Conservation (phyloP, 805 yeast genomes). For the Ogataea ramenticola region DNA sequence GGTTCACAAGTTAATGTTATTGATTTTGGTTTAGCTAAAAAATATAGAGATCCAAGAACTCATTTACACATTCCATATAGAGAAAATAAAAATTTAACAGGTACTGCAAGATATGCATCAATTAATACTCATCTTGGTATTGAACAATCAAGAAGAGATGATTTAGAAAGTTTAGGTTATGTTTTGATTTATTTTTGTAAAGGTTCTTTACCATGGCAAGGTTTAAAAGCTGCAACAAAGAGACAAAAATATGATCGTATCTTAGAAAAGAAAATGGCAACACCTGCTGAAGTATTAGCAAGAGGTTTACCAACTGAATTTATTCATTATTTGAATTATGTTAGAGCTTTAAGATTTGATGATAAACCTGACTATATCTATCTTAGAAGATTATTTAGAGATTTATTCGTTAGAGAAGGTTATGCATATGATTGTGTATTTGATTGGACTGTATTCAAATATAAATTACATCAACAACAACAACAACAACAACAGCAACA, state of each 20-base stretch:
- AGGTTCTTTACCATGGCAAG: slow-evolving; percentile 98
- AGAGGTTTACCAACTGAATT: slow-evolving; percentile 91
- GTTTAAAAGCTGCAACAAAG: slow-evolving; percentile 92
- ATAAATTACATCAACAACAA: slow-evolving; percentile 49
- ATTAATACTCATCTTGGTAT: slow-evolving; percentile 95
- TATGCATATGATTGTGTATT: slow-evolving; percentile 90
- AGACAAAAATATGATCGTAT: slow-evolving; percentile 96
- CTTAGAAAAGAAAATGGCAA: slow-evolving; percentile 89
- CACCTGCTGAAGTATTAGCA: slow-evolving; percentile 79
- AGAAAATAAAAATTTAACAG: slow-evolving; percentile 93
- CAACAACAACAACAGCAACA: slow-evolving; percentile 30
- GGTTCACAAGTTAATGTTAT: slow-evolving; percentile 94
- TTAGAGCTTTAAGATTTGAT: slow-evolving; percentile 85
- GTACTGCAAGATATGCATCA: slow-evolving; percentile 95
- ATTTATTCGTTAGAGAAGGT: slow-evolving; percentile 78
- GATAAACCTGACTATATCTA: slow-evolving; percentile 94
- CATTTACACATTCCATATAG: slow-evolving; percentile 93
- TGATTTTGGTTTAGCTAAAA: slow-evolving; percentile 91
- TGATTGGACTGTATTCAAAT: slow-evolving; percentile 92
- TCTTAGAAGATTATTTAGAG: slow-evolving; percentile 83
- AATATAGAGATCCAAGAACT: slow-evolving; percentile 89
- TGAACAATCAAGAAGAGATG: slow-evolving; percentile 96
- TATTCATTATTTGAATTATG: slow-evolving; percentile 78
- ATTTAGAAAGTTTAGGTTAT: slow-evolving; percentile 89
- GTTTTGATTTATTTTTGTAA: slow-evolving; percentile 91